phyloP scores from a whole-genome alignment of 2,329 filamentous ascomycete genomes.

The Biscogniauxia marginata region DNA sequence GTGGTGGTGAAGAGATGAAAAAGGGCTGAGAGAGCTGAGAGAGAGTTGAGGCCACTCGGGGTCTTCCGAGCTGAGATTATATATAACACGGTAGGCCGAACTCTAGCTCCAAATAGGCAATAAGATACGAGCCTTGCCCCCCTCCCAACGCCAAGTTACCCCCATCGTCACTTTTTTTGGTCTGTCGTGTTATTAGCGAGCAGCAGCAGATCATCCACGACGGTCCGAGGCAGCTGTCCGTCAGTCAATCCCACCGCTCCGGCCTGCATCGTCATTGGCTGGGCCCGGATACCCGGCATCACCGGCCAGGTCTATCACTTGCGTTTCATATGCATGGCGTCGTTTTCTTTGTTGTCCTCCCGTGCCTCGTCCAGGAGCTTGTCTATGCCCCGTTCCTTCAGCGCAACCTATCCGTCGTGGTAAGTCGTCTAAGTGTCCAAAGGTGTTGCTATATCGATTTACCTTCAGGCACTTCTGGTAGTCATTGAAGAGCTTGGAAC shows the following conservation, averaged over 20 bases:
- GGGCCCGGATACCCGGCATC: conserved; percentile 21
- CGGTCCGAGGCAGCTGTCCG: not conserved
- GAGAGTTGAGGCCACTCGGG: not conserved
- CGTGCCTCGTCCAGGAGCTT: conserved; percentile 88
- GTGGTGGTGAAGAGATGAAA: not conserved
- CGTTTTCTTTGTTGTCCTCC: conserved; percentile 85
- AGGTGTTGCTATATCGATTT: conserved; percentile 30
- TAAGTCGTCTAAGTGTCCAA: not conserved
- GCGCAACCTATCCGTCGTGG: conserved; percentile 62
- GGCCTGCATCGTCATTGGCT: not conserved
- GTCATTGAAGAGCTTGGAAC: conserved; percentile 78
- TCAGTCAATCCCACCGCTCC: not conserved
- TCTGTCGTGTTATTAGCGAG: no score
- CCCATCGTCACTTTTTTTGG: not conserved
- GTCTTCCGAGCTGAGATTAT: not conserved
- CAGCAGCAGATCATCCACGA: not conserved
- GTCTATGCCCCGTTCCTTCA: conserved; percentile 89
- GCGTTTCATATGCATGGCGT: conserved; percentile 63
- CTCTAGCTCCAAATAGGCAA: not conserved
- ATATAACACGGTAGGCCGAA: not conserved
- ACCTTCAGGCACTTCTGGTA: conserved; percentile 88
- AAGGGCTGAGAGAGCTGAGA: not conserved
- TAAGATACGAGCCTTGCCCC: not conserved
- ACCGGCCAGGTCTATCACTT: conserved; percentile 27
- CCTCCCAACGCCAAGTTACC: not conserved